A percentile compares a stretch with the other conserved stretches of the same genome.
phyloP scores from a whole-genome alignment of 768 basidiomycete species.

The Suillus luteus region DNA sequence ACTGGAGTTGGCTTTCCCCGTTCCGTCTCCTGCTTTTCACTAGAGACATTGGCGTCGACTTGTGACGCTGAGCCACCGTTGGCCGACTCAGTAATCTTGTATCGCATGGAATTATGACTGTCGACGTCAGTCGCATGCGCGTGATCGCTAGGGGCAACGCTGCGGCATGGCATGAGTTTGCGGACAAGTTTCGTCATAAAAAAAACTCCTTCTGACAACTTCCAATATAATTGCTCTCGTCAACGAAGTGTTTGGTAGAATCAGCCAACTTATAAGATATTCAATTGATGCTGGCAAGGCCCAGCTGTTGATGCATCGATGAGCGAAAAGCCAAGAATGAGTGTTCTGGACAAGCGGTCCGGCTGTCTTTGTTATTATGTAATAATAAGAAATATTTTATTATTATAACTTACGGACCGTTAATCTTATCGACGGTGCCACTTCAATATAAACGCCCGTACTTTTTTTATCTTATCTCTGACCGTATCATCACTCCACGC shows the following conservation, averaged over 20 bases:
- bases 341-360: too few species aligned
- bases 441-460: too few species aligned
- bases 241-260: conserved; percentile 24
- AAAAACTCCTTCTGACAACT: conserved; percentile 40
- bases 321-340: too few species aligned
- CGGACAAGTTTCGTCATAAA: conserved; percentile 54
- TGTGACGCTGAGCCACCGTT: conserved; percentile 18
- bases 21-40: conserved; percentile 30
- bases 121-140: conserved; percentile 42
- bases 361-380: too few species aligned
- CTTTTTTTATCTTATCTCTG: too few species aligned
- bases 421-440: too few species aligned
- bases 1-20: conserved; percentile 30
- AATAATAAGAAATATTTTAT: too few species aligned
- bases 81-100: neutral
- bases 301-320: neutral
- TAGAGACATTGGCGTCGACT: conserved; percentile 20
- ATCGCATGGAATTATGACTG: neutral
- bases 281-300: neutral
- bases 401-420: too few species aligned
- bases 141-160: conserved; percentile 42
- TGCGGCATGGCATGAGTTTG: conserved; percentile 53
- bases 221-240: conserved; percentile 33
- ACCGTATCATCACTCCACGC: too few species aligned
- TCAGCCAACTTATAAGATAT: neutral